Base-by-base conservation (phyloP, 2,329 filamentous ascomycete species). In the Clarireedia homoeocarpa region DNA sequence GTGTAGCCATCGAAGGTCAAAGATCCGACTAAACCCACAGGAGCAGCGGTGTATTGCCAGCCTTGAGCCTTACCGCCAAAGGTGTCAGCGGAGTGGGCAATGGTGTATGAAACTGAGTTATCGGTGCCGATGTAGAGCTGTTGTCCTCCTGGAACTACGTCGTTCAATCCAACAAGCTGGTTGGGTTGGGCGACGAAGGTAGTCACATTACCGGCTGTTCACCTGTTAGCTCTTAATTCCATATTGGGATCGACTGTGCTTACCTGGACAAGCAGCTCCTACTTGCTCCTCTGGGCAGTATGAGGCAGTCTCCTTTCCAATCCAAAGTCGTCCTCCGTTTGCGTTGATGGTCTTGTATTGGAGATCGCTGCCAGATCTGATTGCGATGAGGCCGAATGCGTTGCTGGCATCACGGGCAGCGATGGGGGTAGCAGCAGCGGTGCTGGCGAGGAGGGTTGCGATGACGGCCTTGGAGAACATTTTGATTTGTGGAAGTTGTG, bases 271-370 rank as follows among this genome's bases (percentile, higher is more conserved):
- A 1, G 10, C 30, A 34, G 12, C 12, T 20, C 12, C 24, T 0
- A 1, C 3, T 2, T 2, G 1, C 6, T 20, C 0, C 20, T 30
- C 12, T 36, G 77, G 56, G 48, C 56, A 58, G 56, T 48, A 45
- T 20, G 56, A 27, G 10, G 56, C 7, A 17, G 56, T 39, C 0
- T 10, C 4, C 42, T 52, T 58, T 45, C 56, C 56, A 6, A 58
- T 56, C 15, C 27, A 58, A 36, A 58, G 45, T 34, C 14, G 7
- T 12, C 48, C 40, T 2, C 17, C 34, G 5, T 2, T 2, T 6
- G 56, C 56, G 15, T 15, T 26, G 46, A 58, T 55, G 17, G 9
- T 14, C 24, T 27, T 23, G 38, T 12, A n/a, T 40, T 56, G 56
- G 23, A 52, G 10, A n/a, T 36, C 15, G 3, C 7, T 36, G 15